These are phyloP conservation scores for Pseudozyma pruni DNA, from an alignment of 1,284 basidiomycete species.

Conservation along the genomic window DNA sequence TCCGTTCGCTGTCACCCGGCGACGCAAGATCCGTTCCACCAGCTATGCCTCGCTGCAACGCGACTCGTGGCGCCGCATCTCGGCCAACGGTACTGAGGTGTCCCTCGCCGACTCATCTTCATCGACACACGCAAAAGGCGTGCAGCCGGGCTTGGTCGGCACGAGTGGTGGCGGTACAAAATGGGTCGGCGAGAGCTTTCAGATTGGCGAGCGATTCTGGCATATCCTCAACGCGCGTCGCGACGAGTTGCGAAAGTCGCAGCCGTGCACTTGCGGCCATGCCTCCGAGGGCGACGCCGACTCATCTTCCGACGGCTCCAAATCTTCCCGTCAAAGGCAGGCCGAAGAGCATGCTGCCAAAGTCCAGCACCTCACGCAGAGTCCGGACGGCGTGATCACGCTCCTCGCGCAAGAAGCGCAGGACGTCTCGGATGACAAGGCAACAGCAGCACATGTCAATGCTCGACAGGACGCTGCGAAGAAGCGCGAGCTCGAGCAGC, in stretches of 20 bases:
- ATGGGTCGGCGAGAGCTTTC: conserved; percentile 63
- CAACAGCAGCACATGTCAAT: conserved; percentile 15
- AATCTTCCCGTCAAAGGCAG: conserved; percentile 7
- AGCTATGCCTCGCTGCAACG: conserved; percentile 29
- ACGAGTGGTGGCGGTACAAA: conserved; percentile 62
- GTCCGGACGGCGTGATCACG: conserved; percentile 41
- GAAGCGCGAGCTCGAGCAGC: background rate
- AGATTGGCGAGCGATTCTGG: conserved; percentile 58
- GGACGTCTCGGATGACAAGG: conserved; percentile 31
- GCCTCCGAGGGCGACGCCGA: conserved; percentile 1
- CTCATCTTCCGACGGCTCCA: background rate
- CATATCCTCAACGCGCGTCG: conserved; percentile 50
- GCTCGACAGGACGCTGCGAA: background rate
- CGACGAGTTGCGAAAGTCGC: conserved; percentile 19
- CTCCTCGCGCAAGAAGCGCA: conserved; percentile 41
- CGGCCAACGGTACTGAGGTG: conserved; percentile 19
- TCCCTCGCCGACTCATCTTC: conserved; percentile 11
- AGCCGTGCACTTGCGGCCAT: conserved; percentile 24
- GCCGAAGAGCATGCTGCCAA: conserved; percentile 29
- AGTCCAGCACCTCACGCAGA: conserved; percentile 39
- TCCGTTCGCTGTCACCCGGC: conserved; percentile 31
- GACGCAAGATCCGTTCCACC: conserved; percentile 15
- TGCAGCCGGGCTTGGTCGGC: conserved; percentile 51
- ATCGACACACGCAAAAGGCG: conserved; percentile 12
- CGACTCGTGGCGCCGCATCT: conserved; percentile 9